Evolutionary conservation across 768 basidiomycete species (phyloP), one percentile per base, ranked within the genome.

Genomic region (Podaxis sp.): DNA sequence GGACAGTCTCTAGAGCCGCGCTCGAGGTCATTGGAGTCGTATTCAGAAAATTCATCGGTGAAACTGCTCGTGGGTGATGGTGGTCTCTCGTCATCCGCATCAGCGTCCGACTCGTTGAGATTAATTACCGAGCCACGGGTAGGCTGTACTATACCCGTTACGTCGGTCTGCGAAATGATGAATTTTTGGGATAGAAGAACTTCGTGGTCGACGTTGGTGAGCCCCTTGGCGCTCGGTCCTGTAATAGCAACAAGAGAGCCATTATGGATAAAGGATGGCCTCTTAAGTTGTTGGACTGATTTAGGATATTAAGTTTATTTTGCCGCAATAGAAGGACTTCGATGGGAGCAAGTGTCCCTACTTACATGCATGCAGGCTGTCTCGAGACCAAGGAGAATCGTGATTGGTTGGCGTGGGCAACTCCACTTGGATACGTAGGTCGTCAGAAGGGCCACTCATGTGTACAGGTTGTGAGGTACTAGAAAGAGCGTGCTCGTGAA

Each of bases 51-150:
- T 15, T 61, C 28, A 19, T 61, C 52, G 0, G 51, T 46, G 39
- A 54, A 33, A 52, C 52, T 53, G 36, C 24, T 28, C 7, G 19
- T 15, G 8, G 59, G 51, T 2, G 51, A 53, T 4, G 9, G 39
- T 33, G 51, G 59, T 33, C 59, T 53, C 39, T 61, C 59, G 51
- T 54, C 51, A 26, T 53, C 52, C 17, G 59, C 51, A 13, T 46
- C 52, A 1, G 40, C 24, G 28, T 62, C 61, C 6, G 61, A 54
- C 28, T 62, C 61, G 5, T 55, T 33, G 53, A 56, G 53, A 26
- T 46, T 46, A 19, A 48, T 26, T 17, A 19, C 30, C 6, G 53
- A 38, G 13, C 42, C 19, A 22, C 17, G 36, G 4, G 22, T 51
- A 28, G 22, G 49, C 6, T 55, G 61, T 19, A 13, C 19, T 36